Evolutionary conservation across 2,329 filamentous ascomycete genomes (phyloP).

Genomic region (Endoconidiophora laricicola): DNA sequence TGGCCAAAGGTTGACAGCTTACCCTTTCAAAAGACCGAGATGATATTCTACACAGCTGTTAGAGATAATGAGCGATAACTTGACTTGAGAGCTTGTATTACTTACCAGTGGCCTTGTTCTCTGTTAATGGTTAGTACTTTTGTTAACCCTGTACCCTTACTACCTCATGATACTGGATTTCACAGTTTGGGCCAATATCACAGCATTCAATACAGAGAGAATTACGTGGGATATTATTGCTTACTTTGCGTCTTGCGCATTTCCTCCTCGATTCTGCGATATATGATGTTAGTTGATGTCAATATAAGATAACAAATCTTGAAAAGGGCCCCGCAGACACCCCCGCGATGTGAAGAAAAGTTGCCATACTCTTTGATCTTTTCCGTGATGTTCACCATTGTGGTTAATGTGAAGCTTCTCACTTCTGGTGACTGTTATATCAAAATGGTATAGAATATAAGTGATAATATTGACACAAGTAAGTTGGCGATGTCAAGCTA

Average conservation of each 20-base stretch:
- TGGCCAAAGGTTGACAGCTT: conserved; percentile 18
- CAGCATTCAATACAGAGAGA: background rate
- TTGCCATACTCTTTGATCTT: conserved; percentile 86
- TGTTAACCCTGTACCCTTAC: conserved; percentile 4
- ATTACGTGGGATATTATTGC: conserved; percentile 16
- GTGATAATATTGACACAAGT: no score
- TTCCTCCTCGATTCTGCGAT: conserved; percentile 91
- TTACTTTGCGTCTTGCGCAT: conserved; percentile 97
- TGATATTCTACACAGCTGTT: conserved; percentile 63
- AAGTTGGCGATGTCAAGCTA: no score
- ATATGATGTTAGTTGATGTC: conserved; percentile 15
- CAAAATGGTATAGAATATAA: no score
- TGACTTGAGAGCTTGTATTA: conserved; percentile 9
- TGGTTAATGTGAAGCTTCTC: conserved; percentile 18
- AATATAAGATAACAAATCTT: background rate
- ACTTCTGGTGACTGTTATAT: background rate
- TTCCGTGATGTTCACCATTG: conserved; percentile 98
- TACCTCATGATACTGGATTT: background rate
- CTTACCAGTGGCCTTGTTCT: conserved; percentile 97
- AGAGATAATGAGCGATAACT: background rate
- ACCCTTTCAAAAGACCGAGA: conserved; percentile 94
- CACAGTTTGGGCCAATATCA: background rate
- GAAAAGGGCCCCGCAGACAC: conserved; percentile 4
- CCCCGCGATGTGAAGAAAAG: background rate
- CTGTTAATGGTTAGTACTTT: conserved; percentile 29